These are phyloP conservation scores for Microdochium nivale DNA, from an alignment of 2,329 filamentous ascomycete genomes.

Conservation along the genomic window DNA sequence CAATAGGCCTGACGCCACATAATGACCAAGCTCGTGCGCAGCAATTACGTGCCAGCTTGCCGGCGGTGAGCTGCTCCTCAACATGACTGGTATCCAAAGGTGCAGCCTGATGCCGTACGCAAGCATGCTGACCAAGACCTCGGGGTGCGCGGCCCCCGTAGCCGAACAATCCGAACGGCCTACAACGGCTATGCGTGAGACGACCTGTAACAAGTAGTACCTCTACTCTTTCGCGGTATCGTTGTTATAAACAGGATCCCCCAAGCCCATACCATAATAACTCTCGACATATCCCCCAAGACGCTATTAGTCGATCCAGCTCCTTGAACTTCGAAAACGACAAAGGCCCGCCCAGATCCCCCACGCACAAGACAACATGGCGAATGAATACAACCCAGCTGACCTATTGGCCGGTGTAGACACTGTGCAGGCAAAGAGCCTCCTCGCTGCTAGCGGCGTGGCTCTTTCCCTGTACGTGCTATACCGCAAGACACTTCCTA, in stretches of 20 bases:
- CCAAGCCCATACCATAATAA: neutral
- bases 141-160: neutral
- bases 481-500: slow-evolving; percentile 6
- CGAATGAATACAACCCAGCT: neutral
- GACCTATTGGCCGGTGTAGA: neutral
- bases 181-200: neutral
- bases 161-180: neutral
- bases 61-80: neutral
- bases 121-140: neutral
- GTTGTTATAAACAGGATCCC: neutral
- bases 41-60: neutral
- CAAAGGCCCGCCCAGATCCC: no score
- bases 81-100: neutral
- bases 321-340: neutral
- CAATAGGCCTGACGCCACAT: neutral
- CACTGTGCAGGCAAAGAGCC: neutral
- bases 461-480: slow-evolving; percentile 1
- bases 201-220: neutral
- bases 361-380: neutral
- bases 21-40: neutral
- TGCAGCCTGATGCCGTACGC: neutral
- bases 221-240: neutral
- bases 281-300: neutral
- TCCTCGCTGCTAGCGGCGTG: neutral
- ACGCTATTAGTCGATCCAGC: neutral